phyloP scores from a whole-genome alignment of 1,284 basidiomycete species.

The Cryptococcus sp. region DNA sequence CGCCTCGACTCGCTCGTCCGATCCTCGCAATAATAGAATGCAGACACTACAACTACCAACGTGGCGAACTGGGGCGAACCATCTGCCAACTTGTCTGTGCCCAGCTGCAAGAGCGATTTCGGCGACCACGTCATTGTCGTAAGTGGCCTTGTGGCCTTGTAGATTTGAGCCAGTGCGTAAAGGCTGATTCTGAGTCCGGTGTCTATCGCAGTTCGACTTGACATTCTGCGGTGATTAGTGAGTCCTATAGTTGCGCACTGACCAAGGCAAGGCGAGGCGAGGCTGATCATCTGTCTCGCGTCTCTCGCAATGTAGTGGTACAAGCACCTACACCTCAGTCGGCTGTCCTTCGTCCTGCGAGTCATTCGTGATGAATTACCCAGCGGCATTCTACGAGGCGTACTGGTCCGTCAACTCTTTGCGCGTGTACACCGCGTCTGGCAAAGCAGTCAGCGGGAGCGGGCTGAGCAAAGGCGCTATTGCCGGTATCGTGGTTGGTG shows the following conservation, averaged over 20 bases:
- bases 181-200: too few relatives aligned
- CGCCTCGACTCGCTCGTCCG: neutral
- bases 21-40: constrained; percentile 17
- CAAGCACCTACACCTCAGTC: constrained; percentile 31
- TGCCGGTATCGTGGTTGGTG: constrained; percentile 38
- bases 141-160: too few relatives aligned
- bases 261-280: neutral
- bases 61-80: constrained; percentile 37
- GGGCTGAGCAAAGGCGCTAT: constrained; percentile 29
- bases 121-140: constrained; percentile 45
- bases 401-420: constrained; percentile 67
- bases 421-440: constrained; percentile 58
- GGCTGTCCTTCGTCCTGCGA: constrained; percentile 43
- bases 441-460: constrained; percentile 22
- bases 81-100: constrained; percentile 42
- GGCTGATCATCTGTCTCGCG: neutral
- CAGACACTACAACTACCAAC: constrained; percentile 29
- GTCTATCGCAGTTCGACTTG: constrained; percentile 36
- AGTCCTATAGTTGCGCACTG: constrained; percentile 4
- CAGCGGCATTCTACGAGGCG: constrained; percentile 60
- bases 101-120: constrained; percentile 40
- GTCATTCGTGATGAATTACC: constrained; percentile 59
- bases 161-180: too few relatives aligned
- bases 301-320: constrained; percentile 19
- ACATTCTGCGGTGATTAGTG: constrained; percentile 52